Base-by-base conservation (phyloP, 1,284 basidiomycete genomes). In the Cerioporus squamosus region DNA sequence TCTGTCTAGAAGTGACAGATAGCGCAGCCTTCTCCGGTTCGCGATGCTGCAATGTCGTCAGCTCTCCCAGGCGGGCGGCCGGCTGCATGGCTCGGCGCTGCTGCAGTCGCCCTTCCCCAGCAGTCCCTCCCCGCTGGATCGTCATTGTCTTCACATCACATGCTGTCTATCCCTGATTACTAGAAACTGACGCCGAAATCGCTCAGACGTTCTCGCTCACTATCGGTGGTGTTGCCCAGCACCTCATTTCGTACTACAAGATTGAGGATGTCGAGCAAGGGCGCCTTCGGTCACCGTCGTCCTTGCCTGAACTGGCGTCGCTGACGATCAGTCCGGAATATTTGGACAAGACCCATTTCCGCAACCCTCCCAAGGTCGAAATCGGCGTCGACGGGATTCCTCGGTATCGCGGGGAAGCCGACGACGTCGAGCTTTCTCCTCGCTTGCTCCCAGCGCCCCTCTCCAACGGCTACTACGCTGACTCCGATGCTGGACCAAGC, bases 231-330 rank as follows among this genome's bases (percentile, higher is more conserved):
- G 92, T 93, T 47, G 86, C 94, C 0, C 95, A 98, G 71, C 96
- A 98, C 72, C 84, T 98, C 60, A 94, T 98, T 51, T 97, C 95
- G 1, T 98, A 98, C 79, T 98, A 98, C 82, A 90, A 89, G 64
- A 84, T 97, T 57, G 91, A 94, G 65, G 96, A 98, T 71, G 94
- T 97, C 20, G 86, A 93, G 51, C 85, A 88, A 55, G 94, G 94
- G 20, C 88, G 94, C 31, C 83, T 98, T 7, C 86, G 95, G 31
- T 84, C 93, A 0, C 96, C 96, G 0, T 96, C 94, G 0, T 91
- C 91, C 2, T 81, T 97, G 0, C 93, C 94, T 0, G 95, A 98
- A 73, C 83, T 98, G 29, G 87, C 89, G 0, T 84, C 91, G 0
- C 81, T 98, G 33, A 87, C 91, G 60, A 97, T 98, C 72, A 90